Base-by-base conservation (phyloP, 2,329 filamentous ascomycete genomes). In the Stagonosporopsis rhizophila region DNA sequence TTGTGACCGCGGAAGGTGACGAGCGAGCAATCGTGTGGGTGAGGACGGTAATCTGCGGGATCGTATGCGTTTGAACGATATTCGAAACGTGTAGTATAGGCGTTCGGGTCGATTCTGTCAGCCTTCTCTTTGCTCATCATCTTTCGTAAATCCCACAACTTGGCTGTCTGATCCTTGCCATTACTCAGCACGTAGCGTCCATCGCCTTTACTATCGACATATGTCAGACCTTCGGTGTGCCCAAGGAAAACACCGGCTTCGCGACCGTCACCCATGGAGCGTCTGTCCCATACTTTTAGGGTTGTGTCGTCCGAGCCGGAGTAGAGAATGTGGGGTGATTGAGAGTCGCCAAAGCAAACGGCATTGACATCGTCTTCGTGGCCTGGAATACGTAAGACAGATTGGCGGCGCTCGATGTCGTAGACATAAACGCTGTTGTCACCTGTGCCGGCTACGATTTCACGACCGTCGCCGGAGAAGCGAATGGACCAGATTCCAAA, bases 151-250 rank as follows among this genome's bases (percentile, higher is more conserved):
- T 99, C 95, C 95, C 95, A 99, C 0, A 99, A 83, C 77, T 98
- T 98, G 86, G 96, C 96, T 38, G 89, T 94, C 75, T 98, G 95
- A 71, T 99, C 95, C 73, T 98, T 99, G 59, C 87, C 91, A 68
- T 99, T 99, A 64, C 89, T 93, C 23, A 99, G 85, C 8, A 98
- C 89, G 74, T 98, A 98, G 53, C 94, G 85, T 2, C 87, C 87
- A 68, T 96, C 92, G 37, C 90, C 91, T 82, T 98, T 94, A 76
- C 89, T 94, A 71, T 88, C 86, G 30, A 89, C 85, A 59, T 87
- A 88, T 0, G 86, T 88, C 45, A 89, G 65, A 6, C 86, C 86
- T 72, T 88, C 86, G 0, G 85, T 88, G 65, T 88, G 86, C 6
- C 86, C 86, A 32, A 88, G 75, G 70, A 89, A 88, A 11, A 86